Percentiles rank a stretch among this genome's conserved stretches.
phyloP scores from a whole-genome alignment of 306 rosid genomes.

The Casuarina equisetifolia region DNA sequence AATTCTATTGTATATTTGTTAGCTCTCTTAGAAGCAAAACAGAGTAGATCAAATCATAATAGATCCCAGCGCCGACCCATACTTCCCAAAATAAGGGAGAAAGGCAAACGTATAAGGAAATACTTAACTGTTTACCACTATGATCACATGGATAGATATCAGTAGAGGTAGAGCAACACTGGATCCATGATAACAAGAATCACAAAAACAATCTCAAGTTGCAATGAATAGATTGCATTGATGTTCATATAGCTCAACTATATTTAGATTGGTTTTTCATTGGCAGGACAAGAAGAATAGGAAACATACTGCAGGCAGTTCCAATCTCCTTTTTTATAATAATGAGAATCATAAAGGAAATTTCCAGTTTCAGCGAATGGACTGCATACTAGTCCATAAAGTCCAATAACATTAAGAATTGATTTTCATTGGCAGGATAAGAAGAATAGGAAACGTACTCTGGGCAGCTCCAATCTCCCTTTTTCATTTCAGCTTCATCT shows the following conservation, averaged over 20 bases:
- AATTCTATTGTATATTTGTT: not conserved
- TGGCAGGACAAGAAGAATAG: not conserved
- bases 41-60: not conserved
- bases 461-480: constrained; percentile 89
- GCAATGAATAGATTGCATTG: not conserved
- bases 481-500: constrained; percentile 55
- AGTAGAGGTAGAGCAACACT: not conserved
- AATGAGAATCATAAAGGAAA: no score
- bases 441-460: constrained; percentile 43
- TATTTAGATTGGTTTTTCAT: not conserved
- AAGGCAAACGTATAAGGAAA: not conserved
- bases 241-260: not conserved
- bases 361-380: no score
- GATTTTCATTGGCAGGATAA: not conserved
- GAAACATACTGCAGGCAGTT: constrained; percentile 64
- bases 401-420: not conserved
- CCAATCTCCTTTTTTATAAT: constrained; percentile 82
- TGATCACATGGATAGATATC: not conserved
- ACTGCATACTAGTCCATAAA: not conserved
- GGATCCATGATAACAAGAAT: no score
- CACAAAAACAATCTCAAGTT: no score
- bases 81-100: not conserved
- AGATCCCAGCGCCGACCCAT: not conserved
- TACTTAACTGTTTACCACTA: not conserved
- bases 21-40: not conserved